Conservation (phyloP, 495 filamentous ascomycete species). For the Penicillium mononematosum region DNA sequence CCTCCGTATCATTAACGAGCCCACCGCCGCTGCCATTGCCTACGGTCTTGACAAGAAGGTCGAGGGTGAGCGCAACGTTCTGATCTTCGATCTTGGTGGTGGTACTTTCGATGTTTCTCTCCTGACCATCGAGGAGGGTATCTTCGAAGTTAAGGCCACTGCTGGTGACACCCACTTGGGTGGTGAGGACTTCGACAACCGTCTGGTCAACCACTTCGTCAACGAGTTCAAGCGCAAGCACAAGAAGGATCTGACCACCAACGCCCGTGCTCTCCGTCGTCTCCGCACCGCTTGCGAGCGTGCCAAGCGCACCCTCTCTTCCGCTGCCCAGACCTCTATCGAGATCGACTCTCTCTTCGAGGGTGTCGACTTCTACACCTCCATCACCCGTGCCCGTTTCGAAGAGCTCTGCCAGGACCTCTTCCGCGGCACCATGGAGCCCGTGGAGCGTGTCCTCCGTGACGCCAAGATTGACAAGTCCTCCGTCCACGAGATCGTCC, state of each 20-base stretch:
- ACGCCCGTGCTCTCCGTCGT: conserved; percentile 95
- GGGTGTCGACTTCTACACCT: conserved; percentile 97
- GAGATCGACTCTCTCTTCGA: conserved; percentile 99
- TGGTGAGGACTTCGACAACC: conserved; percentile 99
- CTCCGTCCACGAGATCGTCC: conserved; percentile 93
- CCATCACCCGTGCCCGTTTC: conserved; percentile 98
- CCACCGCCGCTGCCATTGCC: conserved; percentile 92
- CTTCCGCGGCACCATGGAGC: conserved; percentile 94
- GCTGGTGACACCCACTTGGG: conserved; percentile 99
- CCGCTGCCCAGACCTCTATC: conserved; percentile 93
- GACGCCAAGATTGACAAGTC: conserved; percentile 94
- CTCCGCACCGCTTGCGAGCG: conserved; percentile 98
- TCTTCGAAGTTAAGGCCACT: conserved; percentile 98
- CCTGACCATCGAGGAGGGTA: conserved; percentile 97
- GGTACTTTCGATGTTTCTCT: conserved; percentile 99
- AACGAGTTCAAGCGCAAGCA: conserved; percentile 90
- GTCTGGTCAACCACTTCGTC: conserved; percentile 93
- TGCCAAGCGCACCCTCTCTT: conserved; percentile 97
- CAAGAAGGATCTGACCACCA: conserved; percentile 77
- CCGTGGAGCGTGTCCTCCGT: conserved; percentile 97
- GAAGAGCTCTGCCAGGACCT: conserved; percentile 98
- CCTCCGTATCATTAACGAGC: conserved; percentile 95
- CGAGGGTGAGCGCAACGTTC: conserved; percentile 94
- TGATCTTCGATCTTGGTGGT: conserved; percentile 99
- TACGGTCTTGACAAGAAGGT: conserved; percentile 98